phyloP scores from a whole-genome alignment of 108 stramenopile species.

The Cyclotella atomus region DNA sequence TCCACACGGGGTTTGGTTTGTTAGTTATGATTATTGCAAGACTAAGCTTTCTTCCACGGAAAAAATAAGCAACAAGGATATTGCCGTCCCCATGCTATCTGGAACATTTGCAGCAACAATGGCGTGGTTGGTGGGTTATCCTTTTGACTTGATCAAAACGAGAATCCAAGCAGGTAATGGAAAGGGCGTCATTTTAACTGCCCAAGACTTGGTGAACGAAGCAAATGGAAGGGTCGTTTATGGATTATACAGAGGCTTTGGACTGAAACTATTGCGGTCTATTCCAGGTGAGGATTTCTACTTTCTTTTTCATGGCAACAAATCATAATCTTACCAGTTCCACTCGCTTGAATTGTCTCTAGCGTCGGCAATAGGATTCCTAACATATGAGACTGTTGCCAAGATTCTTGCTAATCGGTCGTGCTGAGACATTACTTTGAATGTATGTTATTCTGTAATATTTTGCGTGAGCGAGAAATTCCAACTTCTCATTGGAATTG shows the following conservation, averaged over 20 bases:
- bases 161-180: constrained; percentile 68
- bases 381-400: constrained; percentile 68
- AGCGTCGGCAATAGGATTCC: constrained; percentile 83
- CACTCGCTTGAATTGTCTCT: too few relatives aligned
- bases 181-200: constrained; percentile 59
- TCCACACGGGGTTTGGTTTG: constrained; percentile 89
- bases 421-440: background rate
- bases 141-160: constrained; percentile 85
- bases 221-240: constrained; percentile 49
- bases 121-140: constrained; percentile 90
- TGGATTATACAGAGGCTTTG: constrained; percentile 83
- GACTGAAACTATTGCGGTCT: constrained; percentile 70
- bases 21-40: constrained; percentile 60
- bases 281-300: too few relatives aligned
- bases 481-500: too few relatives aligned
- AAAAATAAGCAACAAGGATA: constrained; percentile 15
- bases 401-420: constrained; percentile 11
- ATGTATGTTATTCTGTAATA: too few relatives aligned
- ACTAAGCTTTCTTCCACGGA: constrained; percentile 19
- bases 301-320: too few relatives aligned
- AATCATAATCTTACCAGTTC: too few relatives aligned
- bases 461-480: too few relatives aligned
- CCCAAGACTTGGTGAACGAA: constrained; percentile 56
- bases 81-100: constrained; percentile 62
- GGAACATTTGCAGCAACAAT: constrained; percentile 82